phyloP scores from a whole-genome alignment of 768 basidiomycete genomes.

The Tremella yokohamensis region DNA sequence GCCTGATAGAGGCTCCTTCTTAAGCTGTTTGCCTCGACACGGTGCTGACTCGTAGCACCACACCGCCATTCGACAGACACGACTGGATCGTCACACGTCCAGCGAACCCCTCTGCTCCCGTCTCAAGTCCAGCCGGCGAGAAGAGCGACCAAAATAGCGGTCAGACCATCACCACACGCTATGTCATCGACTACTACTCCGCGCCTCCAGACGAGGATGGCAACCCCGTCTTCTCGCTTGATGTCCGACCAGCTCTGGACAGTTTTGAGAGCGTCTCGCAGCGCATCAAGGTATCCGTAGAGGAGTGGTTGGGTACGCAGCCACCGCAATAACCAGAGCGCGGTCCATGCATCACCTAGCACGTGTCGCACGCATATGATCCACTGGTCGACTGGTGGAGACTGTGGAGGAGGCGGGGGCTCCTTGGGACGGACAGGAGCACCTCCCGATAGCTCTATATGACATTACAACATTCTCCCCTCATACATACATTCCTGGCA shows the following conservation, averaged over 20 bases:
- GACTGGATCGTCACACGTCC: conserved; percentile 92
- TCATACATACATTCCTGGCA: too few species aligned
- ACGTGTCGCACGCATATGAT: too few species aligned
- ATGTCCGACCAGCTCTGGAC: conserved; percentile 93
- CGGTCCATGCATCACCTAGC: too few species aligned
- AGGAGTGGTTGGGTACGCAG: conserved; percentile 33
- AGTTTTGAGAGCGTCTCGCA: conserved; percentile 70
- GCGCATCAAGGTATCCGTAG: conserved; percentile 56
- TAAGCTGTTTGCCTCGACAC: too few species aligned
- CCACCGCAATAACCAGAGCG: too few species aligned
- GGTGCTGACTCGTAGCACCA: conserved; percentile 58
- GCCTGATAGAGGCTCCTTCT: too few species aligned
- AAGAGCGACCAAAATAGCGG: conserved; percentile 5
- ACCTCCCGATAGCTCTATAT: too few species aligned
- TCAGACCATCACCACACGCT: conserved; percentile 55
- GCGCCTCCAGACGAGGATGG: conserved; percentile 85
- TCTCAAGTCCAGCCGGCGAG: conserved; percentile 10
- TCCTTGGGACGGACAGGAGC: too few species aligned
- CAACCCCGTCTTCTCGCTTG: conserved; percentile 88
- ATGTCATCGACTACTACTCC: conserved; percentile 98
- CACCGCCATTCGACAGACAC: conserved; percentile 95
- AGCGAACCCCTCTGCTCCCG: conserved; percentile 21
- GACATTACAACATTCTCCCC: too few species aligned
- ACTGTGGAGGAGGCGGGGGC: too few species aligned
- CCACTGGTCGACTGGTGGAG: too few species aligned